These are phyloP conservation scores for Cryptococcus deneoformans DNA, from an alignment of 1,284 basidiomycete species.

Conservation along the genomic window DNA sequence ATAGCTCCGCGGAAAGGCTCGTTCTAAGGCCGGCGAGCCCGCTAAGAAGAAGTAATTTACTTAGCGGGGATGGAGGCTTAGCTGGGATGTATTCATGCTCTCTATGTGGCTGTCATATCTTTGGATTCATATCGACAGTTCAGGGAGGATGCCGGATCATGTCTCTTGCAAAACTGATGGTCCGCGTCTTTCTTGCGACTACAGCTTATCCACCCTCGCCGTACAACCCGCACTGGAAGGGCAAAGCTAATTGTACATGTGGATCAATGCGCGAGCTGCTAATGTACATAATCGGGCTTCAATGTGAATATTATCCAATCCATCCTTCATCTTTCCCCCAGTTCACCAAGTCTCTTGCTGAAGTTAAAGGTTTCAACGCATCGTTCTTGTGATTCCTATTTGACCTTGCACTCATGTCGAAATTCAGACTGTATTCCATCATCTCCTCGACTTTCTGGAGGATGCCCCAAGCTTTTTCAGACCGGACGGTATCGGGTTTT, in stretches of 20 bases:
- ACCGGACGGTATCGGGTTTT: conserved; percentile 1
- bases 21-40: conserved; percentile 54
- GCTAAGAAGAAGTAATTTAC: conserved; percentile 41
- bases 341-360: neutral
- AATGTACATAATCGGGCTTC: too few relatives aligned
- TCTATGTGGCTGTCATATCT: neutral
- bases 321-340: neutral
- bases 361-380: too few relatives aligned
- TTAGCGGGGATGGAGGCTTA: neutral
- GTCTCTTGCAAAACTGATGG: too few relatives aligned
- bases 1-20: conserved; percentile 86
- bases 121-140: too few relatives aligned
- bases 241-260: too few relatives aligned
- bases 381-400: neutral
- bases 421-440: conserved; percentile 6
- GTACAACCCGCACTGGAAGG: too few relatives aligned
- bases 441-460: conserved; percentile 9
- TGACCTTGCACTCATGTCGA: neutral
- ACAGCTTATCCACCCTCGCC: too few relatives aligned
- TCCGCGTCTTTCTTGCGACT: too few relatives aligned
- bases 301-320: too few relatives aligned
- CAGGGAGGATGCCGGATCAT: too few relatives aligned
- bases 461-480: conserved; percentile 8
- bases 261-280: too few relatives aligned
- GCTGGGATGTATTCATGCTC: conserved; percentile 5